These are phyloP conservation scores for Proliferodiscus dingleyae DNA, from an alignment of 2,329 filamentous ascomycete species.

Conservation along the genomic window DNA sequence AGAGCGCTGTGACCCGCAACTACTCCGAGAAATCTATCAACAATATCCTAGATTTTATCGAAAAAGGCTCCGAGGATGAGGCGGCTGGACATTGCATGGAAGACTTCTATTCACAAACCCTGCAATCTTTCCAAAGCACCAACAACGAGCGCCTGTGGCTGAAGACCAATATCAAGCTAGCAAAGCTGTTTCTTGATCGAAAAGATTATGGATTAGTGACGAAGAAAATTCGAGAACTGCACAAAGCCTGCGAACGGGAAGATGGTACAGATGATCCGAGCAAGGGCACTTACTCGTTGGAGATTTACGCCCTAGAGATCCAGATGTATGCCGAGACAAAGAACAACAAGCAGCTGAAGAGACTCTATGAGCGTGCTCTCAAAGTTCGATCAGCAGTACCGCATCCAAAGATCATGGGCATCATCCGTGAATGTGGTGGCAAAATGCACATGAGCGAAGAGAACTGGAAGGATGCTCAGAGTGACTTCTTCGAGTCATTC, in stretches of 20 bases:
- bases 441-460: slow-evolving; percentile 99
- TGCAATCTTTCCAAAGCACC: slow-evolving; percentile 91
- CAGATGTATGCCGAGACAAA: slow-evolving; percentile 97
- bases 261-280: slow-evolving; percentile 87
- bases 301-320: slow-evolving; percentile 95
- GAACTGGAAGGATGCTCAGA: slow-evolving; percentile 96
- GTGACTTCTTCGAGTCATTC: slow-evolving; percentile 98
- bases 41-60: slow-evolving; percentile 97
- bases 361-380: slow-evolving; percentile 84
- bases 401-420: slow-evolving; percentile 98
- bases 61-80: slow-evolving; percentile 74
- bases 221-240: slow-evolving; percentile 81
- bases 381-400: slow-evolving; percentile 94
- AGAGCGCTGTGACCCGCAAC: slow-evolving; percentile 92
- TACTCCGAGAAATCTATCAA: slow-evolving; percentile 99
- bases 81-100: slow-evolving; percentile 81
- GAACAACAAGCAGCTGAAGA: slow-evolving; percentile 96
- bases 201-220: slow-evolving; percentile 79
- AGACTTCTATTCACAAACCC: slow-evolving; percentile 87
- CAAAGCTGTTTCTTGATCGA: slow-evolving; percentile 83
- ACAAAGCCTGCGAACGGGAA: slow-evolving; percentile 79
- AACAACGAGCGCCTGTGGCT: slow-evolving; percentile 97
- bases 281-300: slow-evolving; percentile 93
- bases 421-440: slow-evolving; percentile 96
- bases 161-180: slow-evolving; percentile 97